phyloP scores from a whole-genome alignment of 108 stramenopile genomes.

The Cyclostephanos tholiformis region DNA sequence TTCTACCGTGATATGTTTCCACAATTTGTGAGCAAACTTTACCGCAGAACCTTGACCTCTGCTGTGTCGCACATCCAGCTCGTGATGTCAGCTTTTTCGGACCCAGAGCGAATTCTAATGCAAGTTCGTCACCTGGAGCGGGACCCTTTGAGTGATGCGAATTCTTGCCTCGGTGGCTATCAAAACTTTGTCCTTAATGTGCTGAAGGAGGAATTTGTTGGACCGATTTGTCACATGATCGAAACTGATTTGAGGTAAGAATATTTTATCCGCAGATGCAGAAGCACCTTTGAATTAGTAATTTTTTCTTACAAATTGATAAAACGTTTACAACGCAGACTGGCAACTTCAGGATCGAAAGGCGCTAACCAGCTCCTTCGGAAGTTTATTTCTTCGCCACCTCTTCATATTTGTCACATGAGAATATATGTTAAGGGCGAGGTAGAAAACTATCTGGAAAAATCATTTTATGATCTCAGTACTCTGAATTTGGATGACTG shows the following conservation, averaged over 20 bases:
- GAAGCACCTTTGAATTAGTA: not conserved
- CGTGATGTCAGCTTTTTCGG: constrained; percentile 44
- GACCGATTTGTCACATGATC: constrained; percentile 39
- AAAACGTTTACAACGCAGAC: not conserved
- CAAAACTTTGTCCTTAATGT: constrained; percentile 22
- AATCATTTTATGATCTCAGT: constrained; percentile 67
- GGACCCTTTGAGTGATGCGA: constrained; percentile 2
- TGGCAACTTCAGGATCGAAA: constrained; percentile 16
- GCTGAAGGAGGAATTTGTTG: constrained; percentile 33
- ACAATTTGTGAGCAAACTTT: constrained; percentile 30
- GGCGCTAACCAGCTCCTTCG: constrained; percentile 21
- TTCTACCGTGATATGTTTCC: constrained; percentile 50
- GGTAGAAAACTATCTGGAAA: constrained; percentile 44
- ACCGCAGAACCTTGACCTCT: constrained; percentile 26
- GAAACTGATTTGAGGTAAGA: constrained; percentile 42
- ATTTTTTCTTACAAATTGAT: not conserved
- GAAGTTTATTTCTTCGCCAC: constrained; percentile 15
- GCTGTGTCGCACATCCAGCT: constrained; percentile 23
- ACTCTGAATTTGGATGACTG: constrained; percentile 70
- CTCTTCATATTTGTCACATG: constrained; percentile 30
- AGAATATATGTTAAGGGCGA: constrained; percentile 41
- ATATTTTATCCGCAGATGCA: not conserved
- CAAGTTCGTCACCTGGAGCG: constrained; percentile 22
- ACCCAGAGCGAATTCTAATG: constrained; percentile 38
- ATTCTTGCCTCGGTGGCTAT: constrained; percentile 18